phyloP scores from a whole-genome alignment of 495 filamentous ascomycete species.

The Aspergillus asperescens region DNA sequence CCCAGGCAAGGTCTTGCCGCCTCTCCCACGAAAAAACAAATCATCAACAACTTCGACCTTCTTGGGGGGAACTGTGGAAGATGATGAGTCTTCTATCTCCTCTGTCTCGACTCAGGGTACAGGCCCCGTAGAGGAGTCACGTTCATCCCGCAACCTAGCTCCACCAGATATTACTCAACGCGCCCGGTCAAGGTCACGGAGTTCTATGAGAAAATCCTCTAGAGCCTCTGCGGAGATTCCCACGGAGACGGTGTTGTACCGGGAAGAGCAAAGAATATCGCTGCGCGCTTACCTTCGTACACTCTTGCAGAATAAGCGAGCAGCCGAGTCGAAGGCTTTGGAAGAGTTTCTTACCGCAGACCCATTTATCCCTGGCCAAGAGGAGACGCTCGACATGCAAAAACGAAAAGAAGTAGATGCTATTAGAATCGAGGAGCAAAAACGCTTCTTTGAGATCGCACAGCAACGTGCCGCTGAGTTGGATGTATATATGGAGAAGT shows the following conservation, averaged over 20 bases:
- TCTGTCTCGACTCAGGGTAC: constrained; percentile 62
- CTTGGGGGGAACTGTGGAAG: constrained; percentile 47
- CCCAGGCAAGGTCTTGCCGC: constrained; percentile 83
- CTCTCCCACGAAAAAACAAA: constrained; percentile 88
- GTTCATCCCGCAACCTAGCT: constrained; percentile 23
- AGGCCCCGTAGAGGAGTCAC: constrained; percentile 24
- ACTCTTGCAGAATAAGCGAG: constrained; percentile 75
- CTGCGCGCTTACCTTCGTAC: constrained; percentile 83
- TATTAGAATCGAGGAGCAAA: constrained; percentile 85
- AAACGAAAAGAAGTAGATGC: constrained; percentile 78
- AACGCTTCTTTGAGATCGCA: constrained; percentile 91
- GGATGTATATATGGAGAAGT: constrained; percentile 95
- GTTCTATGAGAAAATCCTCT: constrained; percentile 38
- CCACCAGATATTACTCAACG: constrained; percentile 17
- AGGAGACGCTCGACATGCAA: constrained; percentile 74
- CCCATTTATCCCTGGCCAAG: constrained; percentile 67
- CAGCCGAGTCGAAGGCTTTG: constrained; percentile 75
- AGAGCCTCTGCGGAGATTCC: constrained; percentile 45
- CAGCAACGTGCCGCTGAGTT: constrained; percentile 82
- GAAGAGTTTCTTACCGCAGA: constrained; percentile 69
- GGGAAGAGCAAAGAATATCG: constrained; percentile 89
- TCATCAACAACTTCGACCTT: constrained; percentile 57
- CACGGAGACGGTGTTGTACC: constrained; percentile 57
- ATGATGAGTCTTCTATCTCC: constrained; percentile 71
- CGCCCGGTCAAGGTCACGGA: constrained; percentile 35